These are phyloP conservation scores for Scytalidium lignicola DNA, from an alignment of 2,329 filamentous ascomycete species.

Conservation along the genomic window DNA sequence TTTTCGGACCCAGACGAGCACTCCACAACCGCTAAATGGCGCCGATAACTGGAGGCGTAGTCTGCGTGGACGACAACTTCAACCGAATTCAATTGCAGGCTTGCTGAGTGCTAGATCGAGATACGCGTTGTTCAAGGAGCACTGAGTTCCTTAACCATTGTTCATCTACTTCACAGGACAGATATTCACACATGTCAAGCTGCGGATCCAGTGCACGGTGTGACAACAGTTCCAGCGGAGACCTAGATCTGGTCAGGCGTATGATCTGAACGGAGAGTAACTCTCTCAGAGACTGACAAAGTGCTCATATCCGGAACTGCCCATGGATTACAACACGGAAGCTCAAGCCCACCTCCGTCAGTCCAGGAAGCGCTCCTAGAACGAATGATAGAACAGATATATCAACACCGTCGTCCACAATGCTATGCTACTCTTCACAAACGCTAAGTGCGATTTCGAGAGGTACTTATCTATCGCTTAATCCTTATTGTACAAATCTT, in stretches of 20 bases:
- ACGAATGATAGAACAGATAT: constrained; percentile 5
- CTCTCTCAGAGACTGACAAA: constrained; percentile 7
- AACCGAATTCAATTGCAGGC: too few relatives aligned
- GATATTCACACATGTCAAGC: constrained; percentile 8
- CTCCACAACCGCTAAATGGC: background rate
- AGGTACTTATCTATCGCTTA: constrained; percentile 4
- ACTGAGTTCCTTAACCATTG: too few relatives aligned
- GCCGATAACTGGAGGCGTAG: too few relatives aligned
- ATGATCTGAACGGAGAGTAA: constrained; percentile 6
- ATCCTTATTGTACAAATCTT: constrained; percentile 7
- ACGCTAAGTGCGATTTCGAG: constrained; percentile 1
- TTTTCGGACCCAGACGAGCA: constrained; percentile 3
- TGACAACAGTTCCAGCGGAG: constrained; percentile 6
- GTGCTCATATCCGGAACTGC: constrained; percentile 6
- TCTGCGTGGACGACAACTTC: too few relatives aligned
- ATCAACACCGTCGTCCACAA: constrained; percentile 6
- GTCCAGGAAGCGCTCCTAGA: constrained; percentile 5
- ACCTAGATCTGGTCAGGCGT: constrained; percentile 1
- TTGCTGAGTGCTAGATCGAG: too few relatives aligned
- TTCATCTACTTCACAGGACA: too few relatives aligned
- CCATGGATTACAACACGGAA: constrained; percentile 6
- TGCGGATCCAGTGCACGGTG: constrained; percentile 1
- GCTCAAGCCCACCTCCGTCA: constrained; percentile 7
- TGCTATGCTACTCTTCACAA: constrained; percentile 6
- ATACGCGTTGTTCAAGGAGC: too few relatives aligned